Conservation (phyloP, 345 rosid genomes). For the Eucalyptus sideroxylon region DNA sequence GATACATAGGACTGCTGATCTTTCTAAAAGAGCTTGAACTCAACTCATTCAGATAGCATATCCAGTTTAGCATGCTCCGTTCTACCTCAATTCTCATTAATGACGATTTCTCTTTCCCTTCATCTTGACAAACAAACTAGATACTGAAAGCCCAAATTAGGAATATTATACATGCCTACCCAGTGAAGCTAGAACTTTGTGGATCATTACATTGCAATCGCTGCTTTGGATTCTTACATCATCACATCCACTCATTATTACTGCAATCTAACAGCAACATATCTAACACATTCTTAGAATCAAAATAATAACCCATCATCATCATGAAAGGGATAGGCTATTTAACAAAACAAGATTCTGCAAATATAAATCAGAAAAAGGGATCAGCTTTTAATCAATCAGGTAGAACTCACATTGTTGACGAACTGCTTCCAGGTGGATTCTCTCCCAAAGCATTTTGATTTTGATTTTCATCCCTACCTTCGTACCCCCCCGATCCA, state of each 20-base stretch:
- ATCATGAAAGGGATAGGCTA: neutral
- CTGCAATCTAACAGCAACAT: neutral
- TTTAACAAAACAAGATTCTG: neutral
- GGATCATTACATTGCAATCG: neutral
- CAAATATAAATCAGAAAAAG: neutral
- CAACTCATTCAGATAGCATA: neutral
- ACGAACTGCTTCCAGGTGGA: conserved; percentile 24
- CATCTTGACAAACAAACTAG: neutral
- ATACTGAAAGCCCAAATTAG: neutral
- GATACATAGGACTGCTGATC: neutral
- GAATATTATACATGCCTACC: neutral
- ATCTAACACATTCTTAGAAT: neutral
- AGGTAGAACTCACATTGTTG: conserved; percentile 42
- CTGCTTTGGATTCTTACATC: neutral
- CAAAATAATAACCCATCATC: neutral
- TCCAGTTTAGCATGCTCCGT: neutral
- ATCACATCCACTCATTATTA: neutral
- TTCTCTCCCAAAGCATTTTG: conserved; percentile 19
- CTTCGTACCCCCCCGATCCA: conserved; percentile 64
- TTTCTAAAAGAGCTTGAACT: neutral
- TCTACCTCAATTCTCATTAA: neutral
- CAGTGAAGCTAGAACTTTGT: neutral
- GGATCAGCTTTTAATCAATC: neutral
- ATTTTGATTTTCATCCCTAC: conserved; percentile 33
- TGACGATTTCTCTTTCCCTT: neutral